A percentile compares a stretch with the other conserved stretches of the same genome.
Conservation (phyloP, 228 moss, liverwort and hornwort genomes). For the Sphagnum magellanicum region DNA sequence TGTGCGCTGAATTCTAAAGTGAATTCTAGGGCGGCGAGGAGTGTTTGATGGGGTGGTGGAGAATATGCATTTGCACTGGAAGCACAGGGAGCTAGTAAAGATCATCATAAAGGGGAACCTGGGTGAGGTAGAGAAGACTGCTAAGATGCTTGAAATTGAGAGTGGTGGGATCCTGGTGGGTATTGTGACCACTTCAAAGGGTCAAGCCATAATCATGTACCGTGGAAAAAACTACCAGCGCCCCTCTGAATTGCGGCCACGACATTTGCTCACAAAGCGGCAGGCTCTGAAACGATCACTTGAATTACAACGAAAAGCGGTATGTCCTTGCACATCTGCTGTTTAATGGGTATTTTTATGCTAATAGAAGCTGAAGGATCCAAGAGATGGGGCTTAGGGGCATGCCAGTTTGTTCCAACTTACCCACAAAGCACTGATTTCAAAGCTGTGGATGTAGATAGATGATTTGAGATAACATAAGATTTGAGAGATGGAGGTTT, state of each 20-base stretch:
- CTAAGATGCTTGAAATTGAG: constrained; percentile 85
- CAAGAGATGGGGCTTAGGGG: not conserved
- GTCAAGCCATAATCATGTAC: constrained; percentile 85
- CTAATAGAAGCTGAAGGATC: not conserved
- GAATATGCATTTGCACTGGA: constrained; percentile 99
- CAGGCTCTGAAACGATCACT: constrained; percentile 94
- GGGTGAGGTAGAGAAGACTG: constrained; percentile 63
- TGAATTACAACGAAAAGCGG: constrained; percentile 84
- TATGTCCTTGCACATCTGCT: constrained; percentile 4
- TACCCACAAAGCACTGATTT: not conserved
- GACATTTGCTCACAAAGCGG: constrained; percentile 88
- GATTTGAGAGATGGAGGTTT: too few species aligned
- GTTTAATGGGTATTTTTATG: not conserved
- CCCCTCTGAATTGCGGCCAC: constrained; percentile 80
- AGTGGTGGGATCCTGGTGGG: constrained; percentile 91
- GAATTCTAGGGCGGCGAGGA: constrained; percentile 75
- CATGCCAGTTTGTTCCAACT: not conserved
- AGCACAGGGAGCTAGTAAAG: constrained; percentile 91
- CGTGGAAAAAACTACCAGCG: constrained; percentile 96
- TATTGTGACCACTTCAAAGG: constrained; percentile 83
- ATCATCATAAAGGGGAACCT: constrained; percentile 72
- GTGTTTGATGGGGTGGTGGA: constrained; percentile 91
- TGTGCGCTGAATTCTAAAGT: too few species aligned
- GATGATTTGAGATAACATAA: too few species aligned
- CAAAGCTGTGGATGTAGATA: not conserved